Percentiles rank a stretch among this genome's conserved stretches.
Evolutionary conservation across 192 early-diverging fungal genomes (phyloP).

Genomic region (Gonapodya prolifera): DNA sequence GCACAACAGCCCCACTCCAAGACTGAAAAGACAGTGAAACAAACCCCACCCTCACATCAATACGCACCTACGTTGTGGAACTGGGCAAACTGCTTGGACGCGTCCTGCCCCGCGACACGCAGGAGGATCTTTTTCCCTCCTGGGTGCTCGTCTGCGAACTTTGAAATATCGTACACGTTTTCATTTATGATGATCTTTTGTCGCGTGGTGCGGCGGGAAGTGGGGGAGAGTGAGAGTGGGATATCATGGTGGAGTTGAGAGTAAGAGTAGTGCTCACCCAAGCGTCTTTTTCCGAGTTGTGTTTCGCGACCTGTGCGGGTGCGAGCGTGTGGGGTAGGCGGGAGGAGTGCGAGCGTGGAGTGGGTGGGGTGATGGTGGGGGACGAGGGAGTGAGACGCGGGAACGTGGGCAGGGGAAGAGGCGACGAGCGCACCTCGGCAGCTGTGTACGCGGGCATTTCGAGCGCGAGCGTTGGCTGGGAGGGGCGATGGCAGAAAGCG

Average conservation of each 20-base stretch:
- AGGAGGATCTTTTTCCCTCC: conserved; percentile 24
- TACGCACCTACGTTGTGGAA: conserved; percentile 1
- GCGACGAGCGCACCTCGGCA: too few species aligned
- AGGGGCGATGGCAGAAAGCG: too few species aligned
- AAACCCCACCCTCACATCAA: too few species aligned
- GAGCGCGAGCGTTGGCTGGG: too few species aligned
- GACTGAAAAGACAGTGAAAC: too few species aligned
- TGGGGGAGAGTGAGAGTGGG: not conserved
- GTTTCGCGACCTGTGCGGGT: conserved; percentile 1
- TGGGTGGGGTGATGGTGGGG: too few species aligned
- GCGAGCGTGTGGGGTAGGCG: too few species aligned
- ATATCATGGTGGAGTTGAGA: not conserved
- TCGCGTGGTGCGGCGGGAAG: not conserved
- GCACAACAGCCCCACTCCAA: too few species aligned
- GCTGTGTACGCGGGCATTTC: too few species aligned
- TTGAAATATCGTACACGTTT: conserved; percentile 22
- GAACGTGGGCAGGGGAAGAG: too few species aligned
- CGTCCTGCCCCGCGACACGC: conserved; percentile 2
- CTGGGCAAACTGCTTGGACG: not conserved
- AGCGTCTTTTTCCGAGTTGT: not conserved
- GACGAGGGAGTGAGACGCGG: too few species aligned
- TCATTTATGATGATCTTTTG: conserved; percentile 20
- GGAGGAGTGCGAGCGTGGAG: too few species aligned
- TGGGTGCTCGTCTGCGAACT: conserved; percentile 18
- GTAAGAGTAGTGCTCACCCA: not conserved